Conservation (phyloP, 2,329 filamentous ascomycete species). For the Fusarium hainanense region DNA sequence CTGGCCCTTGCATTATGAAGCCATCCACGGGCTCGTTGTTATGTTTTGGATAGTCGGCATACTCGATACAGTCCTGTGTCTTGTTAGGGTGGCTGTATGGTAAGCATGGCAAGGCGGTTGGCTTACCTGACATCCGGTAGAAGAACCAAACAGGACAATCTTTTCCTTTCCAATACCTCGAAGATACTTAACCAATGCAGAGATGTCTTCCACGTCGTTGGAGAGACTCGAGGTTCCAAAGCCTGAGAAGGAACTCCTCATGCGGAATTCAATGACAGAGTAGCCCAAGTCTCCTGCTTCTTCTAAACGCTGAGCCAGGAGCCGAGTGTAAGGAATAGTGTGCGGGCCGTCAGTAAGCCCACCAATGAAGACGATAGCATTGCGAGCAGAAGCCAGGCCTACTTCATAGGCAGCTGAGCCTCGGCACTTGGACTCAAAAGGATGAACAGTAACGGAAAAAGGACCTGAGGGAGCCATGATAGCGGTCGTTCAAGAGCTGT, state of each 20-base stretch:
- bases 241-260: conserved; percentile 64
- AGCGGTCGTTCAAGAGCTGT: background rate
- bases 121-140: conserved; percentile 66
- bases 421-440: conserved; percentile 55
- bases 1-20: conserved; percentile 81
- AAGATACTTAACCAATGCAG: conserved; percentile 64
- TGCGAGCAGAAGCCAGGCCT: conserved; percentile 55
- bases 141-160: conserved; percentile 68
- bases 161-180: conserved; percentile 61
- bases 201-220: conserved; percentile 66
- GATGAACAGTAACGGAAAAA: conserved; percentile 60
- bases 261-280: conserved; percentile 67
- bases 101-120: background rate
- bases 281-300: conserved; percentile 54
- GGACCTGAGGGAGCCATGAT: conserved; percentile 47
- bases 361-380: conserved; percentile 76
- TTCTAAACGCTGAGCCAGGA: conserved; percentile 59
- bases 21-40: conserved; percentile 71
- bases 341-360: conserved; percentile 77
- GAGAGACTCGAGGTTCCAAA: conserved; percentile 63
- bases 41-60: conserved; percentile 57
- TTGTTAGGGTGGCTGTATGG: background rate
- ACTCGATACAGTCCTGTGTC: conserved; percentile 66
- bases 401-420: conserved; percentile 61
- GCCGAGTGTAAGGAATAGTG: conserved; percentile 67